A percentile compares a stretch with the other conserved stretches of the same genome.
phyloP scores from a whole-genome alignment of 129 eudicot genomes.

The Tagetes erecta region DNA sequence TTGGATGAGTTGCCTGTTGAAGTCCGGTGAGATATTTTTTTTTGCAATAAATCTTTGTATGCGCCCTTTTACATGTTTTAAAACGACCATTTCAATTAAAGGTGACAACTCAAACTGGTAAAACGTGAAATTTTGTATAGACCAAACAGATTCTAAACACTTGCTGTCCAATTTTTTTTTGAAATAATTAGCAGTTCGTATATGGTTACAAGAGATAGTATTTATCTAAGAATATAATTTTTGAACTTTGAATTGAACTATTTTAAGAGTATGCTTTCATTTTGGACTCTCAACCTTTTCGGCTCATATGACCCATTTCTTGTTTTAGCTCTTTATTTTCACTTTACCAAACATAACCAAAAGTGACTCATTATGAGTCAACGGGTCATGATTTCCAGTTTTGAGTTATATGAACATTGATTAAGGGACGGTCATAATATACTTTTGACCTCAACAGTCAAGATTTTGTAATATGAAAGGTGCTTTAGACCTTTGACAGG shows the following conservation, averaged over 20 bases:
- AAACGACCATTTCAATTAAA: not conserved
- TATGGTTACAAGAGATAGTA: not conserved
- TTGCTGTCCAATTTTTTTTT: not conserved
- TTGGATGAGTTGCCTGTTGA: constrained; percentile 90
- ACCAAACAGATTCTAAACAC: not conserved
- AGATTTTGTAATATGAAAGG: not conserved
- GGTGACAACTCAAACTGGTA: not conserved
- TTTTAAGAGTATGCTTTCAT: not conserved
- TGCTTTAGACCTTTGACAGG: not conserved
- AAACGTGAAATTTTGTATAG: not conserved
- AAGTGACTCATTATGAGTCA: not conserved
- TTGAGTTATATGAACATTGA: not conserved
- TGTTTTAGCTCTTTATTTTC: not conserved
- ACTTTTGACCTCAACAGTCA: not conserved
- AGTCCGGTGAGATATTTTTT: constrained; percentile 51
- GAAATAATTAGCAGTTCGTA: not conserved
- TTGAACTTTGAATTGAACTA: not conserved
- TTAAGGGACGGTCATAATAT: not conserved
- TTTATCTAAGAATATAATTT: not conserved
- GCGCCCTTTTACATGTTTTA: not conserved
- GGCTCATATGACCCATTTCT: not conserved
- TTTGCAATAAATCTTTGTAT: not conserved
- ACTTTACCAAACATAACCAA: not conserved
- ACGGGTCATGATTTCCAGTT: not conserved
- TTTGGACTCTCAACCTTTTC: not conserved